Base-by-base conservation (phyloP, 2,329 filamentous ascomycete genomes). In the Phoma herbarum region DNA sequence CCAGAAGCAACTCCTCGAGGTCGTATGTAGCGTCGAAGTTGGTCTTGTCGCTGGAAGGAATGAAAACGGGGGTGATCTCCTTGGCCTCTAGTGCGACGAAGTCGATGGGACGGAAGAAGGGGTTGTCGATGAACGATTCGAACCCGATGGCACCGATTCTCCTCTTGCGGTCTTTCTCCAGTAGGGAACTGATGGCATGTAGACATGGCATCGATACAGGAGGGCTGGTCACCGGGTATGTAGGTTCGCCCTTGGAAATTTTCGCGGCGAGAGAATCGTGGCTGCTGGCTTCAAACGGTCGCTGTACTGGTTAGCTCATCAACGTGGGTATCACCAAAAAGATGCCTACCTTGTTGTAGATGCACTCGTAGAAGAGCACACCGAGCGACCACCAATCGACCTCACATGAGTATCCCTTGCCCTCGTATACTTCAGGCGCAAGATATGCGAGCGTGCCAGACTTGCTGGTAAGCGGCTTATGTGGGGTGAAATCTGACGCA, bases 21-120 rank as follows among this genome's bases (percentile, higher is more conserved):
- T 99, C 95, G 74, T 99, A 98, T 0, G 95, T 99, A 4, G 95
- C 95, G 77, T 99, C 95, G 67, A 99, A 99, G 76, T 99, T 99
- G 3, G 95, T 98, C 84, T 99, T 99, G 47, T 98, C 95, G 55
- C 92, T 93, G 0, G 94, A 97, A 0, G 95, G 95, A 20, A 90
- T 86, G 75, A 99, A 99, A 3, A 98, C 88, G 0, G 95, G 95
- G 67, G 93, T 89, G 43, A 98, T 88, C 72, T 93, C 88, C 75
- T 97, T 98, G 63, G 87, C 84, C 75, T 97, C 92, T 33, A 99
- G 79, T 0, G 89, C 88, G 14, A 86, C 87, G 66, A 99, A 99
- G 73, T 98, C 90, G 66, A 98, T 86, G 2, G 85, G 81, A 39
- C 88, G 85, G 82, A 99, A 99, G 81, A 98, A 98, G 7, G 93